Conservation (phyloP, 306 rosid species). For the Prunus davidiana region DNA sequence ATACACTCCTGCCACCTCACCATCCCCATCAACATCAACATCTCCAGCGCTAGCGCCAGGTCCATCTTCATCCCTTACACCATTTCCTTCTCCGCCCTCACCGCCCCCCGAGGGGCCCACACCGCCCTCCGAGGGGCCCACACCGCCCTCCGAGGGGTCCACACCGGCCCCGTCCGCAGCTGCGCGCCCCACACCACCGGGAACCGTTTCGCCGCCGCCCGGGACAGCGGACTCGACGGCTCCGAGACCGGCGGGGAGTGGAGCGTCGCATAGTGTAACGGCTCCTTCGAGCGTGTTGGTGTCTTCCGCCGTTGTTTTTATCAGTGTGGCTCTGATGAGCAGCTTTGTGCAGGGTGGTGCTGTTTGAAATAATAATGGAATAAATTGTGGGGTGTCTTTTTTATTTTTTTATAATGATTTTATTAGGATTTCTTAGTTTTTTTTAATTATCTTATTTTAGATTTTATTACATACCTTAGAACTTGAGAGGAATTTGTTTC, state of each 20-base stretch:
- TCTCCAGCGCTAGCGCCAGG: neutral
- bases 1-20: slow-evolving; percentile 17
- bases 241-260: neutral
- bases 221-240: slow-evolving; percentile 15
- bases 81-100: neutral
- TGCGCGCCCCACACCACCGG: neutral
- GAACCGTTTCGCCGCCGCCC: slow-evolving; percentile 9
- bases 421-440: neutral
- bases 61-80: neutral
- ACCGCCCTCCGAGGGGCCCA: neutral
- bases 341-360: neutral
- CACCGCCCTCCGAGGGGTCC: neutral
- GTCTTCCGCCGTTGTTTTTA: slow-evolving; percentile 29
- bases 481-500: neutral
- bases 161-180: slow-evolving; percentile 14
- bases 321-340: slow-evolving; percentile 27
- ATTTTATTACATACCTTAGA: neutral
- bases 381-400: neutral
- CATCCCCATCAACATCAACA: neutral
- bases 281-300: slow-evolving; percentile 24
- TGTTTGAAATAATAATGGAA: neutral
- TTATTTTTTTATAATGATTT: neutral
- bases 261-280: slow-evolving; percentile 13
- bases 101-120: neutral
- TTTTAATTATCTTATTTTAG: neutral